Base-by-base conservation (phyloP, 768 basidiomycete species). In the Porpolomopsis calyptriformis region DNA sequence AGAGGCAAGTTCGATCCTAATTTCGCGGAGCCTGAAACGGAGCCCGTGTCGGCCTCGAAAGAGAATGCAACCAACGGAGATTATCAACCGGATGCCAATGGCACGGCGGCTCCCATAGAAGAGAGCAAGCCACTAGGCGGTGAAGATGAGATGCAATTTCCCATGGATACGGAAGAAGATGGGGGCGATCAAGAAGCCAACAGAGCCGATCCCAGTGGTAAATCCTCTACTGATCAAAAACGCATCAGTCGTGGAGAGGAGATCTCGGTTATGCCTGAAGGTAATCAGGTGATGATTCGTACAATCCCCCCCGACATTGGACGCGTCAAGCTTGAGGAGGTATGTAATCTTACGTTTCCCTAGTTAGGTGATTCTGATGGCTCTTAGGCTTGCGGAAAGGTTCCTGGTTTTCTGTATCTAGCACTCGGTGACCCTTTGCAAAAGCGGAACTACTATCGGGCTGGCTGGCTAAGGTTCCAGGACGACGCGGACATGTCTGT, bases 261-360 rank as follows among this genome's bases (percentile, higher is more conserved):
- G 57, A 69, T 81, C 48, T 76, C 78, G 46, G 80, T 76, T 19
- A 65, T 71, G 34, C 77, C 84, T 12, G 86, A 90, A 55, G 87
- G 85, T 19, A 88, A 87, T 54, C 85, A 96, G 58, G 81, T 96
- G 46, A 91, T 93, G 78, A 92, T 96, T 58, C 80, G 91, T 49
- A 92, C 90, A 14, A 91, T 96, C 52, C 91, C 91, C 39, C 91
- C 92, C 20, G 87, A 91, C 53, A 91, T 92, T 55, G 86, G 87
- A 24, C 80, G 92, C 26, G 67, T 84, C 40, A 91, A 89, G 57
- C 71, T 97, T 27, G 92, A 97, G 68, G 86, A 89, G 64, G 91
- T 93, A 49, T 47, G 75, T 63, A 38, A 43, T 45, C 20, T 8
- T 5, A 36, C 48, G 46, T 27, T 36, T 33, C n/a, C 45, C 42